Evolutionary conservation across 1,284 basidiomycete species (phyloP).

Genomic region (Sparassis latifolia): DNA sequence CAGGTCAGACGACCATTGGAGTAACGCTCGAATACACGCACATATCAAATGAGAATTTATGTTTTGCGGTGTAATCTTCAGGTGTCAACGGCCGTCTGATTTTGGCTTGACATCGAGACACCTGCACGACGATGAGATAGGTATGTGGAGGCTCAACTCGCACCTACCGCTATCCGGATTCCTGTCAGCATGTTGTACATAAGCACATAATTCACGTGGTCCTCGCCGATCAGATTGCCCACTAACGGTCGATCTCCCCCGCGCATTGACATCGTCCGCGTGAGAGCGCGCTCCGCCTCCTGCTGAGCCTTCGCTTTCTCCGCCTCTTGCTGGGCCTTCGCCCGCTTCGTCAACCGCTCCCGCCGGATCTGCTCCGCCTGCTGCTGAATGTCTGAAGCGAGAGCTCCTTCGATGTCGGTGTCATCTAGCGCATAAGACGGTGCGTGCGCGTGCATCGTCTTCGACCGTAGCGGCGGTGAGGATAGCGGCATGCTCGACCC

Average conservation of each 20-base stretch:
- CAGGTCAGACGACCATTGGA: slow-evolving; percentile 9
- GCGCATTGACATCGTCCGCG: slow-evolving; percentile 25
- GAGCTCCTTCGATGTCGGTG: slow-evolving; percentile 20
- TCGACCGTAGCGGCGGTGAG: slow-evolving; percentile 16
- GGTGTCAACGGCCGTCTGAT: slow-evolving; percentile 78
- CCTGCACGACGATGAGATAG: slow-evolving; percentile 35
- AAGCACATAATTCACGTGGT: slow-evolving; percentile 95
- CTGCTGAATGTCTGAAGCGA: slow-evolving; percentile 67
- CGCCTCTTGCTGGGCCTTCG: slow-evolving; percentile 52
- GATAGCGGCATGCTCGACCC: slow-evolving; percentile 27
- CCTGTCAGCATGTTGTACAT: slow-evolving; percentile 99
- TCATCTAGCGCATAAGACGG: slow-evolving; percentile 18
- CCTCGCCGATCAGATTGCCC: slow-evolving; percentile 94
- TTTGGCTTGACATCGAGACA: slow-evolving; percentile 95
- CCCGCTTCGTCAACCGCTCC: slow-evolving; percentile 67
- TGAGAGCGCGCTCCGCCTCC: slow-evolving; percentile 42
- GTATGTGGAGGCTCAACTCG: slow-evolving; percentile 16
- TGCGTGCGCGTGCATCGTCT: slow-evolving; percentile 13
- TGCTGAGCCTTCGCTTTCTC: slow-evolving; percentile 34
- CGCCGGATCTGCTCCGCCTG: slow-evolving; percentile 79
- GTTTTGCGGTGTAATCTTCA: slow-evolving; percentile 84
- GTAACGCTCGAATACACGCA: slow-evolving; percentile 32
- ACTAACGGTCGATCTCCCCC: slow-evolving; percentile 62
- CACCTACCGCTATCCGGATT: slow-evolving; percentile 88
- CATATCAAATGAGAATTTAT: slow-evolving; percentile 99